Conservation (phyloP, 1,284 basidiomycete genomes). For the Rhizoctonia solani region DNA sequence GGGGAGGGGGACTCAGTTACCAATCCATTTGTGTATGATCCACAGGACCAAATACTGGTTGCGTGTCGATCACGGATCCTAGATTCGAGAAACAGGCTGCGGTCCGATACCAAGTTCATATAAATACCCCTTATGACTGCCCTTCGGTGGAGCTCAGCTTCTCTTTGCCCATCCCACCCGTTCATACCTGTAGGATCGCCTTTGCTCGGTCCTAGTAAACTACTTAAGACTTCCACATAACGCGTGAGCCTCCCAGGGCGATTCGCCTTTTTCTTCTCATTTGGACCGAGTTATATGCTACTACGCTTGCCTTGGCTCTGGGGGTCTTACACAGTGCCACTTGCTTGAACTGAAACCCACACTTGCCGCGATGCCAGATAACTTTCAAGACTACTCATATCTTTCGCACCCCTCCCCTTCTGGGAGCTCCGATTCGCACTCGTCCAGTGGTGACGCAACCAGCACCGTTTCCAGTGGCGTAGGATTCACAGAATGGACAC, state of each 20-base stretch:
- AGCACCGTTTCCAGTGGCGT: background rate
- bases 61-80: background rate
- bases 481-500: background rate
- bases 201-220: background rate
- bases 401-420: conserved; percentile 15
- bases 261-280: no score
- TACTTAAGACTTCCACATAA: no score
- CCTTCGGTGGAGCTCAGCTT: no score
- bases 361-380: conserved; percentile 17
- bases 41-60: background rate
- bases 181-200: background rate
- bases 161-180: background rate
- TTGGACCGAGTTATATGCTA: background rate
- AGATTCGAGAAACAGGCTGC: no score
- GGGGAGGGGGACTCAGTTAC: no score
- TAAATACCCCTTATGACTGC: no score
- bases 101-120: no score
- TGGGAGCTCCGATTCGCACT: background rate
- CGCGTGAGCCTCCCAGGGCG: no score
- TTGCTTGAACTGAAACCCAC: background rate
- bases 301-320: background rate
- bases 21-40: background rate
- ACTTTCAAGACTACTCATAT: background rate
- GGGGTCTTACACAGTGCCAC: background rate
- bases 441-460: background rate